Percentiles rank a stretch among this genome's conserved stretches.
Evolutionary conservation across 2,329 filamentous ascomycete genomes (phyloP).

Genomic region (Penicillium corylophilum): DNA sequence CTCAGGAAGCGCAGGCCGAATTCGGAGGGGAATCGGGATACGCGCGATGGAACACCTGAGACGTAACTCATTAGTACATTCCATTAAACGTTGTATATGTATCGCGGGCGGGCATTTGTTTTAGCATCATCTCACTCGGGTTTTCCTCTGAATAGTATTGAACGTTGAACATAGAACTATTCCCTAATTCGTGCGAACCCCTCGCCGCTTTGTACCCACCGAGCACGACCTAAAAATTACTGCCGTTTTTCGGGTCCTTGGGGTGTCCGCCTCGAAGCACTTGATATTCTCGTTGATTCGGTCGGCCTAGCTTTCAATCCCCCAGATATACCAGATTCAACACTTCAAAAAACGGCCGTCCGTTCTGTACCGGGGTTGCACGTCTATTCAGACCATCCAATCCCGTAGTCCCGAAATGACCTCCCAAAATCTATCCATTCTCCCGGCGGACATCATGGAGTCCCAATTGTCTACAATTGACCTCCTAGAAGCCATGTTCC

Average conservation of each 20-base stretch:
- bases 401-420: constrained; percentile 13
- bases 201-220: not conserved
- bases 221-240: not conserved
- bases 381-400: not conserved
- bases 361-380: not conserved
- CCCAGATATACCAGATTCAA: not conserved
- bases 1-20: constrained; percentile 15
- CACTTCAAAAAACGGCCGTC: not conserved
- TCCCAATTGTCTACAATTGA: constrained; percentile 52
- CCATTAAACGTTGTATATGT: not conserved
- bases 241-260: not conserved
- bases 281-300: not conserved
- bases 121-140: not conserved
- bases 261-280: not conserved
- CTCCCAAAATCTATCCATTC: constrained; percentile 6
- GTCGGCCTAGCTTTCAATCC: not conserved
- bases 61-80: not conserved
- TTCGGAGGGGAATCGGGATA: constrained; percentile 19
- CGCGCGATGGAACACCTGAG: constrained; percentile 14
- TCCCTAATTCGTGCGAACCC: not conserved
- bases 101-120: not conserved
- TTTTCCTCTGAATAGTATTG: not conserved
- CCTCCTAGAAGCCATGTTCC: constrained; percentile 56
- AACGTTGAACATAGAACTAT: not conserved
- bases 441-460: constrained; percentile 49